Evolutionary conservation across 345 rosid species (phyloP), one percentile per base, ranked within the genome.

Genomic region (Aquilaria sinensis): DNA sequence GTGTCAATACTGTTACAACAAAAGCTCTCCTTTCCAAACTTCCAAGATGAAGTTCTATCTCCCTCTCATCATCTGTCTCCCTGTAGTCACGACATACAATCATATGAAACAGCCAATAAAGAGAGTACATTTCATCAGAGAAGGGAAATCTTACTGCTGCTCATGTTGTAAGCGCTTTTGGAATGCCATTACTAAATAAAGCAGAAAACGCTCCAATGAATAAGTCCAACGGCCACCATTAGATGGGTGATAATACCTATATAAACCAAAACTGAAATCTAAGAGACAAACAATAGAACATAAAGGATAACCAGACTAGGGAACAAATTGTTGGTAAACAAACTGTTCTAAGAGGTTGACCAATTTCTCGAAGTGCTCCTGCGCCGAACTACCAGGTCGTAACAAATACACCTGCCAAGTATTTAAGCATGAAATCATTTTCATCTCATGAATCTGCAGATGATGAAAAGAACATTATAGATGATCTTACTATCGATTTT

Each of bases 201-300:
- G 72, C 79, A 94, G 80, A 80, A 90, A 85, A 4, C 92, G 76
- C 77, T 94, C 96, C 86, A 94, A 70, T 62, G 97, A 85, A 80
- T 88, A 90, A 66, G 99, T 94, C 99, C 99, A 94, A 51, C 97
- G 94, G 52, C 99, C 99, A 65, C 99, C 99, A 72, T 90, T 94
- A 59, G 99, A 94, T 23, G 99, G 99, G 76, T 94, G 97, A 70
- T 90, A 94, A 75, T 90, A 90, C 70, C 99, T 94, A 82, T 57
- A 69, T 50, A 57, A 67, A 52, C 9, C 74, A 64, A 53, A 62
- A 63, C 13, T 37, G 43, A 37, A 66, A 69, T 16, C 29, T 58
- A 32, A 58, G 45, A 52, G 57, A 12, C 57, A 59, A 62, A 2
- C 34, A 47, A 66, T 23, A 51, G 58, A 68, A 69, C 30, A 53